Base-by-base conservation (phyloP, 2,329 filamentous ascomycete species). In the Fusarium paranaense region DNA sequence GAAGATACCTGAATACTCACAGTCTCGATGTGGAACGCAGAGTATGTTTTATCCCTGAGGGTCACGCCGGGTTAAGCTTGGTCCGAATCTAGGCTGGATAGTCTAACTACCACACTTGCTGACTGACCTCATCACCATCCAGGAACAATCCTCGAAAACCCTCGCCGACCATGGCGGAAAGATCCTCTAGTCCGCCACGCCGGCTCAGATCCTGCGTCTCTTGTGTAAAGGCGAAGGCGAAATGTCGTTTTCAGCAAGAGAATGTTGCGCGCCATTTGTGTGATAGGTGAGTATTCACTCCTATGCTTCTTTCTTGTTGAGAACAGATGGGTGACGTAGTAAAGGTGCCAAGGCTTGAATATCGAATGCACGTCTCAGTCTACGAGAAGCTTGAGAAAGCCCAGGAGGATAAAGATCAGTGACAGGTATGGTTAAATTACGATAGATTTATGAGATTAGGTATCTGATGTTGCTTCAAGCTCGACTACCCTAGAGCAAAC, bases 151-250 rank as follows among this genome's bases (percentile, higher is more conserved):
- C 47, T 30, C 25, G 10, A 52, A 27, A 50, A 8, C n/a, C 32
- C 27, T 33, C 13, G 7, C 6, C 18, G n/a, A 27, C 22, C 32
- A 78, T 77, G 75, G 30, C 20, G 16, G 62, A 62, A 38, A 72
- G 74, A 69, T 64, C 69, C 25, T 20, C 70, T 18, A 82, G 80
- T 54, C 80, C 79, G 6, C 78, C 70, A 18, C 80, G 80, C 8
- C 75, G 80, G 58, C 70, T 76, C 27, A 76, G 81, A 59, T 80
- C 80, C 11, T 82, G 81, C 40, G 73, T 72, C n/a, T 69, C 76
- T 38, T 82, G 81, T 64, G 72, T 74, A 32, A 76, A 71, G 62
- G 74, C 71, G 25, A 82, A 79, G 63, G 75, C 79, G n/a, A 75
- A 73, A 57, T 82, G 81, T 40, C 66, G 76, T 64, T 82, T 82